These are phyloP conservation scores for Garcia nutans DNA, from an alignment of 345 rosid genomes.

Conservation along the genomic window DNA sequence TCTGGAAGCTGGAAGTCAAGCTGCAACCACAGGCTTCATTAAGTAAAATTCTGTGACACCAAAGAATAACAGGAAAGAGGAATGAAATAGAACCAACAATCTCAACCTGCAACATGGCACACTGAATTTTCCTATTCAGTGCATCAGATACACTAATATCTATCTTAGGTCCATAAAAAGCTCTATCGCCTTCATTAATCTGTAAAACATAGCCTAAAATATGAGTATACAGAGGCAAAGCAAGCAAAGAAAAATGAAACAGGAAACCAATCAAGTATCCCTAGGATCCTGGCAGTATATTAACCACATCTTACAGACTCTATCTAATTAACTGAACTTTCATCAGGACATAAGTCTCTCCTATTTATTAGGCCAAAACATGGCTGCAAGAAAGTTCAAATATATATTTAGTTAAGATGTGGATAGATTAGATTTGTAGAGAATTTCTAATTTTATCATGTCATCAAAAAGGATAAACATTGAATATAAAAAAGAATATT, in stretches of 20 bases:
- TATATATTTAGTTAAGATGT: too few species aligned
- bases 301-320: background rate
- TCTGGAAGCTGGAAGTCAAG: conserved; percentile 94
- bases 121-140: conserved; percentile 85
- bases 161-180: conserved; percentile 98
- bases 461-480: too few species aligned
- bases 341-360: background rate
- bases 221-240: background rate
- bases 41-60: conserved; percentile 22
- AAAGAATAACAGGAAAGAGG: background rate
- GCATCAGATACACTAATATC: conserved; percentile 98
- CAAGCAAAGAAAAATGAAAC: background rate
- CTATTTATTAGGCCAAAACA: background rate
- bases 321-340: background rate
- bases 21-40: conserved; percentile 43
- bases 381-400: background rate
- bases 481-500: too few species aligned
- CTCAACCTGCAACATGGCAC: conserved; percentile 91
- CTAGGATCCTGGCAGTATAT: background rate
- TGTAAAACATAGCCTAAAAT: conserved; percentile 26
- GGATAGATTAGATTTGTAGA: too few species aligned
- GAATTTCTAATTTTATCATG: too few species aligned
- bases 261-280: background rate
- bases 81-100: conserved; percentile 5
- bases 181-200: conserved; percentile 94